Conservation (phyloP, 1,139 yeast genomes). For the Debaryomyces nepalensis region DNA sequence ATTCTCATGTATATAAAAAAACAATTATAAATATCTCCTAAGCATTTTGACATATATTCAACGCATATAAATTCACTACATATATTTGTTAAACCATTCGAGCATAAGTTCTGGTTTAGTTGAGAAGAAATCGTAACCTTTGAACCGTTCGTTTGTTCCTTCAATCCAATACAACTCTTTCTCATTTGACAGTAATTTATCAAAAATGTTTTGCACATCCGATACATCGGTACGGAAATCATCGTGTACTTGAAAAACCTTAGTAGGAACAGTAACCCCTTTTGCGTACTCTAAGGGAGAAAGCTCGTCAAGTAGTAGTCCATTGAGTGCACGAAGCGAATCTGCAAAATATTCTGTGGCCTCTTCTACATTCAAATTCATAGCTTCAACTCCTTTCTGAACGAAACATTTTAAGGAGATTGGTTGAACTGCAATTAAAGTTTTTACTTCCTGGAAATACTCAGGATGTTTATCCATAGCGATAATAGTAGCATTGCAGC, state of each 20-base stretch:
- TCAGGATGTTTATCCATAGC: conserved; percentile 12
- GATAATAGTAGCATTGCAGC: conserved; percentile 12
- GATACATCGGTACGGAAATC: conserved; percentile 11
- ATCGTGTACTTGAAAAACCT: conserved; percentile 11
- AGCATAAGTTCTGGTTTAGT: conserved; percentile 12
- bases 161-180: conserved; percentile 16
- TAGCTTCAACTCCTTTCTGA: conserved; percentile 5
- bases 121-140: conserved; percentile 13
- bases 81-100: conserved; percentile 12
- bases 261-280: conserved; percentile 10
- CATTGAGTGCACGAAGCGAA: not conserved
- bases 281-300: conserved; percentile 11
- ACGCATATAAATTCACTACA: no score
- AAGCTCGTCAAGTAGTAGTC: conserved; percentile 11
- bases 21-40: no score
- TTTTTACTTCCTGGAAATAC: conserved; percentile 10
- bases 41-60: no score
- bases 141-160: conserved; percentile 12
- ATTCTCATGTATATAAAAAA: no score
- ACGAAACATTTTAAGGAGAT: conserved; percentile 8
- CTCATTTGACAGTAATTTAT: conserved; percentile 9
- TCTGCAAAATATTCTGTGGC: conserved; percentile 6
- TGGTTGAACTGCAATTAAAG: conserved; percentile 12
- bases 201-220: conserved; percentile 14
- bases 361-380: conserved; percentile 7